Base-by-base conservation (phyloP, 306 rosid species). In the Hippophae rhamnoides region DNA sequence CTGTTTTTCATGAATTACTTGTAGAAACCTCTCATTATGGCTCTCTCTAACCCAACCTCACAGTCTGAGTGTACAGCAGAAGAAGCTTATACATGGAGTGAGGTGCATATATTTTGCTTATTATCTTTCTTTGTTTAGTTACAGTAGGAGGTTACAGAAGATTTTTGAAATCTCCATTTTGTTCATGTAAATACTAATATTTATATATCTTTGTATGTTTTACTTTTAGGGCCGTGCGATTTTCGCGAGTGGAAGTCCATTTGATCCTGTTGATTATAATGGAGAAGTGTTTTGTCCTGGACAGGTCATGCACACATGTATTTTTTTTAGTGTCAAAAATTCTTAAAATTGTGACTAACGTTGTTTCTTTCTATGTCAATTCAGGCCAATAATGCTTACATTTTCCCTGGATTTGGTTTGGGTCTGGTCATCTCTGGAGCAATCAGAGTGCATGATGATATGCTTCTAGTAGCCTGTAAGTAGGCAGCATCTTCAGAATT, bases 381-480 rank as follows among this genome's bases (percentile, higher is more conserved):
- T 43, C 89, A 89, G 95, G 48, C 95, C 77, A 89, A 89, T 86
- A 89, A 89, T 82, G 93, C 95, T 51, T 89, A 89, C 82, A 84
- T 89, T 40, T 89, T 89, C 79, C 97, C 95, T 6, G 97, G 97
- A 47, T 65, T 86, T 40, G 97, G 97, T 63, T 72, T 89, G 64
- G 97, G 97, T 62, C 50, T 89, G 56, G 83, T 89, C 54, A 84
- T 89, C 65, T 89, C 95, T 3, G 97, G 97, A 66, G 93, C 97
- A 27, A 86, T 89, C 55, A 92, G 97, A 45, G 87, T 89, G 43
- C 93, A 86, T 14, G 93, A 86, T 31, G 97, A 89, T 50, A 89
- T 89, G 97, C 93, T 86, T 78, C 86, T 89, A 27, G 93, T 87
- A 72, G 97, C 95, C 54, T 78, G 97, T 86, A 84, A 89, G 97